Conservation (phyloP, 768 basidiomycete species). For the Mrakia gelida region DNA sequence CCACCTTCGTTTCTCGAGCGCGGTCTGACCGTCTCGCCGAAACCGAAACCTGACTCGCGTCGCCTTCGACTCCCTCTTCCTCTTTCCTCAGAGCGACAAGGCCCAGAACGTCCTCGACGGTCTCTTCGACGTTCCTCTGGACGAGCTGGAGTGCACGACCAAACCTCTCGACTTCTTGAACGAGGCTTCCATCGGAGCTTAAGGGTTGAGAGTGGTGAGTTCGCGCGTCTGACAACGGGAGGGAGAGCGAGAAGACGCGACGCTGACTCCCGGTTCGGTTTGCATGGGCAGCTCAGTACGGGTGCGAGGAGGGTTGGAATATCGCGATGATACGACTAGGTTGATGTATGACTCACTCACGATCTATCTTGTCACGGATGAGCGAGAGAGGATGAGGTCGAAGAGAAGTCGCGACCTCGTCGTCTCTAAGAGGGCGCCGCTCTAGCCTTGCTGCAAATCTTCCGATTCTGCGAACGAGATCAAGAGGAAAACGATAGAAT, state of each 20-base stretch:
- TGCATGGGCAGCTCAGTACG: neutral
- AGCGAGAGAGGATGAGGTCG: neutral
- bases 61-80: neutral
- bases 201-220: neutral
- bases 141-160: constrained; percentile 24
- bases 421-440: neutral
- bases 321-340: neutral
- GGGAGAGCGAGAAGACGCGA: neutral
- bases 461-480: too few species aligned
- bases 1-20: neutral
- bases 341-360: neutral
- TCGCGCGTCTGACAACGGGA: neutral
- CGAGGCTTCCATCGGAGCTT: neutral
- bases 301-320: neutral
- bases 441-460: too few species aligned
- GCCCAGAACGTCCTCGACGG: neutral
- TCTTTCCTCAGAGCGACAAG: constrained; percentile 14
- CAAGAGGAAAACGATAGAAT: too few species aligned
- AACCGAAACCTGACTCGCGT: neutral
- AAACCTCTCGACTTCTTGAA: constrained; percentile 23
- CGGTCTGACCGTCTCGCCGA: neutral
- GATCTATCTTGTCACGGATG: neutral
- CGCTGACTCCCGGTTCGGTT: neutral
- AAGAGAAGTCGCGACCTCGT: neutral
- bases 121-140: constrained; percentile 14